Conservation (phyloP, 805 yeast species). For the Wickerhamiella brachini region DNA sequence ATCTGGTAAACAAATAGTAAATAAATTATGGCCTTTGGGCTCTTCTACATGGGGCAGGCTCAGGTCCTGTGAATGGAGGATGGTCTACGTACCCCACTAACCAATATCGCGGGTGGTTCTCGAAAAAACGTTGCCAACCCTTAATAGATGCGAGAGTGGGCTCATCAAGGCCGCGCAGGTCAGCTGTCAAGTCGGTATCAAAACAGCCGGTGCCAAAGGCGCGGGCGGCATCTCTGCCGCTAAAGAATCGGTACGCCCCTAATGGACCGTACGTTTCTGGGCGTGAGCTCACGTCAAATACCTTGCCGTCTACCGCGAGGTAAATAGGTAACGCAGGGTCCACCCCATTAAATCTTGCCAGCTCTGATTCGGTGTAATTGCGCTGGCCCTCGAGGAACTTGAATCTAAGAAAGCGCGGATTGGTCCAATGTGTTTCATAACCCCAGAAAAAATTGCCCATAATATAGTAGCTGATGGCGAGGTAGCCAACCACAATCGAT, state of each 20-base stretch:
- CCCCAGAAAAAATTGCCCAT: constrained; percentile 53
- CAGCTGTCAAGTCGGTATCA: constrained; percentile 46
- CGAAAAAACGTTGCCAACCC: constrained; percentile 43
- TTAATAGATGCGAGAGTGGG: constrained; percentile 29
- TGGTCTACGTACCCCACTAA: constrained; percentile 43
- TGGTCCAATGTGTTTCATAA: constrained; percentile 36
- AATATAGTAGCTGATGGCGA: constrained; percentile 21
- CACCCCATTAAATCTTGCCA: constrained; percentile 39
- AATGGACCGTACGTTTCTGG: constrained; percentile 42
- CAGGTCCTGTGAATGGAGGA: constrained; percentile 32
- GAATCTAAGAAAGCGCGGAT: constrained; percentile 30
- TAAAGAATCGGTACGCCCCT: constrained; percentile 41
- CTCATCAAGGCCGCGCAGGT: constrained; percentile 45
- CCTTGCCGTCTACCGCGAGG: constrained; percentile 44
- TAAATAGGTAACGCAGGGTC: constrained; percentile 38
- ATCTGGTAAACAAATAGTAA: no score
- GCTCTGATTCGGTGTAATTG: constrained; percentile 32
- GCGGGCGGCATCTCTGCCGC: constrained; percentile 56
- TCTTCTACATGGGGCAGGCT: constrained; percentile 36
- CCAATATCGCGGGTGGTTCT: constrained; percentile 40
- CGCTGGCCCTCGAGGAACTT: constrained; percentile 17
- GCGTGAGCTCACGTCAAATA: constrained; percentile 48
- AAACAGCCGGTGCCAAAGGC: constrained; percentile 64
- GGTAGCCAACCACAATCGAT: not conserved
- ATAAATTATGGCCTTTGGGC: constrained; percentile 5